phyloP scores from a whole-genome alignment of 768 basidiomycete species.

The Cyathus striatus region DNA sequence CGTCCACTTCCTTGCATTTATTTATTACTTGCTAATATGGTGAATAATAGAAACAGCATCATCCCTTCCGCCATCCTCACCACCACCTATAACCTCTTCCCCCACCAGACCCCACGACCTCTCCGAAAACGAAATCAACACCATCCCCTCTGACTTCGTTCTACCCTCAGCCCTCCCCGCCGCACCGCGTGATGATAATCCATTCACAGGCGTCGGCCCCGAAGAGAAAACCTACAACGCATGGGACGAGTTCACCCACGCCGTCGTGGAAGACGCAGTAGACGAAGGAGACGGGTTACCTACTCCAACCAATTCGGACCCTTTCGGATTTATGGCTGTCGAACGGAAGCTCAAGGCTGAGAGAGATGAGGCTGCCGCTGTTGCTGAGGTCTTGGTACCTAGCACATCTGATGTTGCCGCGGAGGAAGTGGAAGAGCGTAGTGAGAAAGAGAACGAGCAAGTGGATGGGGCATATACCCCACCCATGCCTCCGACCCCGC shows the following conservation, averaged over 20 bases:
- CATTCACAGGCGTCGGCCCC: background rate
- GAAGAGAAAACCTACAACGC: slow-evolving; percentile 6
- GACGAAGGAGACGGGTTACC: background rate
- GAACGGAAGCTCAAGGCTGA: background rate
- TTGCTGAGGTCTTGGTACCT: background rate
- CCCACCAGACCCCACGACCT: background rate
- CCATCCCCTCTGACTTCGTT: slow-evolving; percentile 6
- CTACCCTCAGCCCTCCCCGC: slow-evolving; percentile 1
- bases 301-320: slow-evolving; percentile 14
- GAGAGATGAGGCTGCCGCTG: background rate
- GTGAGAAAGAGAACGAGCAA: background rate
- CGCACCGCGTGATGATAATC: background rate
- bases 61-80: slow-evolving; percentile 29
- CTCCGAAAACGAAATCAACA: slow-evolving; percentile 1
- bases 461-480: background rate
- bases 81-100: slow-evolving; percentile 16
- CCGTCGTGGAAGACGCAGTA: slow-evolving; percentile 3
- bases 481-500: background rate
- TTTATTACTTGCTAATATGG: background rate
- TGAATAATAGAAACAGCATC: background rate
- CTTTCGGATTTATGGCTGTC: background rate
- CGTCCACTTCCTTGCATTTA: too few relatives aligned
- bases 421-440: background rate
- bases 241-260: slow-evolving; percentile 16
- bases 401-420: background rate